A percentile compares a stretch with the other conserved stretches of the same genome.
phyloP scores from a whole-genome alignment of 768 basidiomycete species.

The Mycena filopes region DNA sequence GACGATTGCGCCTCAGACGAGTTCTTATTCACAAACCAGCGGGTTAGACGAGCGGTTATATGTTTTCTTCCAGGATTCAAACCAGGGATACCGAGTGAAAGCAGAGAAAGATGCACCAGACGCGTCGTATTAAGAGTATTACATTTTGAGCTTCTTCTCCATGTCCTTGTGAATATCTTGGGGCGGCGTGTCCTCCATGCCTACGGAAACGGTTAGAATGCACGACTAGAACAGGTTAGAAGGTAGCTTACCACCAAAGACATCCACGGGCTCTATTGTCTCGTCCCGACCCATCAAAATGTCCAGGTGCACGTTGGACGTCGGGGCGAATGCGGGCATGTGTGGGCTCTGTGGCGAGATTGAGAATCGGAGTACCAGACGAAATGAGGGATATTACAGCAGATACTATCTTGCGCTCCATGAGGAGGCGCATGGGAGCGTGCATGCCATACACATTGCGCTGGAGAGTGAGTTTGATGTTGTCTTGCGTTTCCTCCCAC shows the following conservation, averaged over 20 bases:
- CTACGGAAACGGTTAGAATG: slow-evolving; percentile 45
- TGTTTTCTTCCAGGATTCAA: not conserved
- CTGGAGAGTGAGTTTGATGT: slow-evolving; percentile 84
- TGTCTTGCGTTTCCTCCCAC: slow-evolving; percentile 97
- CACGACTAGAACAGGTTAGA: not conserved
- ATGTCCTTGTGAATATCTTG: slow-evolving; percentile 73
- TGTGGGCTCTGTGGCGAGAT: slow-evolving; percentile 63
- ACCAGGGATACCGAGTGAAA: not conserved
- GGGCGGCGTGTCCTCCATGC: slow-evolving; percentile 60
- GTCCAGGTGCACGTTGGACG: slow-evolving; percentile 87
- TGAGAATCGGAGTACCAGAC: not conserved
- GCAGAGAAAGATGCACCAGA: slow-evolving; percentile 4
- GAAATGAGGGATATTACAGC: slow-evolving; percentile 59
- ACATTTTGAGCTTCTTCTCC: slow-evolving; percentile 68
- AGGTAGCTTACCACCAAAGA: slow-evolving; percentile 74
- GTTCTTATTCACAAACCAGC: not conserved
- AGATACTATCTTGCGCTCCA: slow-evolving; percentile 92
- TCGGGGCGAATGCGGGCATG: slow-evolving; percentile 67
- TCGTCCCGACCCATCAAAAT: slow-evolving; percentile 95
- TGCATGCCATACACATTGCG: slow-evolving; percentile 89
- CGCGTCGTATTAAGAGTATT: slow-evolving; percentile 31
- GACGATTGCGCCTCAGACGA: too few relatives aligned
- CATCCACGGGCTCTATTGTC: slow-evolving; percentile 77
- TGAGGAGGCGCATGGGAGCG: slow-evolving; percentile 87
- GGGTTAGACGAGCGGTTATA: not conserved